A percentile compares a stretch with the other conserved stretches of the same genome.
phyloP scores from a whole-genome alignment of 2,329 filamentous ascomycete species.

The Talaromyces sp. region DNA sequence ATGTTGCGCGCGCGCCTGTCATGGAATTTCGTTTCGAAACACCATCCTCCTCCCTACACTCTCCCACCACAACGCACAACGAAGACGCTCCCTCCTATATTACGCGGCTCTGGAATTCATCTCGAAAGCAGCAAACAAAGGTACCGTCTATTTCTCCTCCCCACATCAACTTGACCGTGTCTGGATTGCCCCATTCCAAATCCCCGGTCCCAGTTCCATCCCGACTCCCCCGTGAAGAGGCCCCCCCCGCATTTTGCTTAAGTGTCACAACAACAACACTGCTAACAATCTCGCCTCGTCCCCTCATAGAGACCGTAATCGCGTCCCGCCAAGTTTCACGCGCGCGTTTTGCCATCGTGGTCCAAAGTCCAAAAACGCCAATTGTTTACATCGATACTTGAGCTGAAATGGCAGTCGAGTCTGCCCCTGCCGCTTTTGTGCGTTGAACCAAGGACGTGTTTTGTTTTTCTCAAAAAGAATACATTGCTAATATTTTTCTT shows the following conservation, averaged over 20 bases:
- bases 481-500: not conserved
- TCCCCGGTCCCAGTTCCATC: not conserved
- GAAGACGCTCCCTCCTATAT: not conserved
- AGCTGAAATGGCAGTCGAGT: constrained; percentile 12
- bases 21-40: constrained; percentile 1
- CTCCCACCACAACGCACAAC: not conserved
- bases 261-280: not conserved
- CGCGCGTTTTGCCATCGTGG: not conserved
- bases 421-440: constrained; percentile 11
- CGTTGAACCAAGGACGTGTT: constrained; percentile 3
- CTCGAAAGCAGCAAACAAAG: not conserved
- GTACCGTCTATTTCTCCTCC: not conserved
- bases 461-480: not conserved
- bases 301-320: not conserved
- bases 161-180: not conserved
- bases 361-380: not conserved
- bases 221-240: not conserved
- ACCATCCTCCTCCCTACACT: not conserved
- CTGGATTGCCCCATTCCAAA: too few species aligned
- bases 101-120: not conserved
- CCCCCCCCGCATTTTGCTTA: not conserved
- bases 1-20: not conserved
- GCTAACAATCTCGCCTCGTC: not conserved
- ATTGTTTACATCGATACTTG: not conserved
- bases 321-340: not conserved